Percentiles rank a stretch among this genome's conserved stretches.
Evolutionary conservation across 176 grass and related monocot species (phyloP).

Genomic region (Zoysia japonica): DNA sequence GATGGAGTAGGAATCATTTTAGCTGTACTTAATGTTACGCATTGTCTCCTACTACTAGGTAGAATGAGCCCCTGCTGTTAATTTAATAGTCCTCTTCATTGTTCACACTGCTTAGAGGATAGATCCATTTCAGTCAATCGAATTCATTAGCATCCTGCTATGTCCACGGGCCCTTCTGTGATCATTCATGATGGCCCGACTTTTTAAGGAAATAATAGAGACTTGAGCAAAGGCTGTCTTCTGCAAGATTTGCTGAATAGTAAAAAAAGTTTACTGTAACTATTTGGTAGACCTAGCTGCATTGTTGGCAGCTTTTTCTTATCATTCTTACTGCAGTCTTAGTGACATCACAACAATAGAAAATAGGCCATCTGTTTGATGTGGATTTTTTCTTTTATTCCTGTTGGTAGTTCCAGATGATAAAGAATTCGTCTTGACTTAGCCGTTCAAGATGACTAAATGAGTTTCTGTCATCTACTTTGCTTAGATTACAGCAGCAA

Average conservation of each 20-base stretch:
- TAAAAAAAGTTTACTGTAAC: not conserved
- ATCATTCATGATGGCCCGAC: not conserved
- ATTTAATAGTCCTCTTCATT: constrained; percentile 18
- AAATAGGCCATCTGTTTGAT: not conserved
- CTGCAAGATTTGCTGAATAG: not conserved
- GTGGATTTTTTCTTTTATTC: not conserved
- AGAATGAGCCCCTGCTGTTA: not conserved
- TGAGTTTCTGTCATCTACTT: not conserved
- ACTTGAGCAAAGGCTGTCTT: not conserved
- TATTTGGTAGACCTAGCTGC: not conserved
- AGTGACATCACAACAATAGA: not conserved
- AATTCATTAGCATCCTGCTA: not conserved
- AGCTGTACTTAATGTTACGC: constrained; percentile 5
- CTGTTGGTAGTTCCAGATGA: not conserved
- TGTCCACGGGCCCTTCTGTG: constrained; percentile 6
- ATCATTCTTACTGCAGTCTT: not conserved
- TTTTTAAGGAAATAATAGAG: not conserved
- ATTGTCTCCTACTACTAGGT: not conserved
- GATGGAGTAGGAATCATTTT: constrained; percentile 11
- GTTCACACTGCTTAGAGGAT: not conserved
- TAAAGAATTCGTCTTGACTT: not conserved
- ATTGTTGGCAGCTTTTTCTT: not conserved
- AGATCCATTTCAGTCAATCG: constrained; percentile 20
- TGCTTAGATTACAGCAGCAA: constrained; percentile 2
- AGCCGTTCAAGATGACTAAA: constrained; percentile 13